phyloP scores from a whole-genome alignment of 2,329 filamentous ascomycete genomes.

The Anisogramma anomala region DNA sequence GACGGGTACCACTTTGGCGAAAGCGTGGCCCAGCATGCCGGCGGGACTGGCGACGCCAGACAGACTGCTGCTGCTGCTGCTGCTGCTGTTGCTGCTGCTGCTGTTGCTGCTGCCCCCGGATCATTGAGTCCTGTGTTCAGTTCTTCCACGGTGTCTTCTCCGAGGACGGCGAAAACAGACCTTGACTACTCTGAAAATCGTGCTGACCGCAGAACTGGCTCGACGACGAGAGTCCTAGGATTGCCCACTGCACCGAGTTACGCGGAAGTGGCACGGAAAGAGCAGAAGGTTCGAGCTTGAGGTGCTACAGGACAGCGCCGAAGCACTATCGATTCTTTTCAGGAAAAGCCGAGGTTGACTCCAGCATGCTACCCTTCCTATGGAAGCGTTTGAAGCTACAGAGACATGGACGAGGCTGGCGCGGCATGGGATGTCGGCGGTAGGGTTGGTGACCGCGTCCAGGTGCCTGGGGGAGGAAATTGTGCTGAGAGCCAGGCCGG shows the following conservation, averaged over 20 bases:
- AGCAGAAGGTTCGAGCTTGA: no score
- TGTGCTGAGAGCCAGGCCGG: neutral
- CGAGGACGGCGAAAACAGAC: neutral
- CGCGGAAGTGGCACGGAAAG: no score
- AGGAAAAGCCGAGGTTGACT: no score
- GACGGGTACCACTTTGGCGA: neutral
- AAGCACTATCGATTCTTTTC: no score
- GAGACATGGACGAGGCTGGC: conserved; percentile 14
- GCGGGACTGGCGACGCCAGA: neutral
- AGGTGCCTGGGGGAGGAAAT: conserved; percentile 1
- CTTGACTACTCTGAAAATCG: neutral
- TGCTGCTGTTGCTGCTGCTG: no score
- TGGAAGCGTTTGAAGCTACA: conserved; percentile 14
- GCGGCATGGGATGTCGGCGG: conserved; percentile 15
- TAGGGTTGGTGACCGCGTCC: conserved; percentile 1
- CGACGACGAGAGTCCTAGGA: neutral
- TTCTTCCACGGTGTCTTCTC: neutral
- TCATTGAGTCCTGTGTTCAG: neutral
- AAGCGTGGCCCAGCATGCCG: neutral
- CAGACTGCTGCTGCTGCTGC: neutral
- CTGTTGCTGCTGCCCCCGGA: no score
- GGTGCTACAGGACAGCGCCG: no score
- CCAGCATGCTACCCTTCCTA: no score
- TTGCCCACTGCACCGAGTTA: no score
- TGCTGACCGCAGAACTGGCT: neutral